Evolutionary conservation across 2,329 filamentous ascomycete species (phyloP).

Genomic region (Colletotrichum noveboracense): DNA sequence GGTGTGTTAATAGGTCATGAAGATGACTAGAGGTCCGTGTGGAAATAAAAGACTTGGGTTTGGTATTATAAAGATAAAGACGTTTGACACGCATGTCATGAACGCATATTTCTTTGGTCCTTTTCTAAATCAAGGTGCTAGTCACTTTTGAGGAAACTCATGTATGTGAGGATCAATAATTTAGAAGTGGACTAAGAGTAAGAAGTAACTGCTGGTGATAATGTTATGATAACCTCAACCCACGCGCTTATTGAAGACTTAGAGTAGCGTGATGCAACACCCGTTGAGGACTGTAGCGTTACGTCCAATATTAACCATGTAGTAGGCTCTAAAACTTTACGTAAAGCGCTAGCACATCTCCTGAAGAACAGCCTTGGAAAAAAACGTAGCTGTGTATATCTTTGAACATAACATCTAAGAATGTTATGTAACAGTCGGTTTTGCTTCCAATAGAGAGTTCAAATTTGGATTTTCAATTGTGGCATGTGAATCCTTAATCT

Average conservation of each 20-base stretch:
- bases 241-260: background rate
- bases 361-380: background rate
- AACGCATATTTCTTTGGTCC: background rate
- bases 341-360: background rate
- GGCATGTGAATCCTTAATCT: background rate
- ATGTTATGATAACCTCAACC: background rate
- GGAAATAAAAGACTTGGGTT: background rate
- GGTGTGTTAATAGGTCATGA: background rate
- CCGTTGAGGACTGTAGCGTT: background rate
- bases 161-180: background rate
- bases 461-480: background rate
- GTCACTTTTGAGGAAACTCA: background rate
- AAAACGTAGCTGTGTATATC: background rate
- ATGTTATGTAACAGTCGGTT: background rate
- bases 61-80: background rate
- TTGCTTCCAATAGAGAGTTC: background rate
- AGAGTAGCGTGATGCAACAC: background rate
- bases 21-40: background rate
- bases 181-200: background rate
- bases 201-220: background rate
- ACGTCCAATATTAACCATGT: background rate
- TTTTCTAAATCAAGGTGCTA: background rate
- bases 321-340: background rate
- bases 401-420: background rate
- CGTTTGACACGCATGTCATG: background rate